These are phyloP conservation scores for Anthracocystis panici-leucophaei DNA, from an alignment of 1,284 basidiomycete genomes.

Conservation along the genomic window DNA sequence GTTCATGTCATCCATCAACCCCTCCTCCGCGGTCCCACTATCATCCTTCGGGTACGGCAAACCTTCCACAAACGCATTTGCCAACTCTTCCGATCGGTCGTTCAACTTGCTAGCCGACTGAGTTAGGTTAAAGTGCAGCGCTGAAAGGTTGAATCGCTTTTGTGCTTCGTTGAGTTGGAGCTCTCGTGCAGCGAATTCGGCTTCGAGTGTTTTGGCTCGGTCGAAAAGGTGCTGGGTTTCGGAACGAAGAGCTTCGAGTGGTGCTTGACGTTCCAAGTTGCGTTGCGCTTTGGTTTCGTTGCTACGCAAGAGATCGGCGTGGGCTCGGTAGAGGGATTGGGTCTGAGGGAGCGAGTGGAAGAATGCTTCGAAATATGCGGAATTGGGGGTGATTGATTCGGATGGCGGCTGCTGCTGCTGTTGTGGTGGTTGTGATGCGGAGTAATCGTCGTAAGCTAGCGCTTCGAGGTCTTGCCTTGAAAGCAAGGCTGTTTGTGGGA, in stretches of 20 bases:
- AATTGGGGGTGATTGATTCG: constrained; percentile 16
- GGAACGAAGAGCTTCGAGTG: constrained; percentile 51
- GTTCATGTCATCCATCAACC: constrained; percentile 28
- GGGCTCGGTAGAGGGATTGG: constrained; percentile 33
- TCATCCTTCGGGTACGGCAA: constrained; percentile 46
- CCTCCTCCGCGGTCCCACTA: constrained; percentile 25
- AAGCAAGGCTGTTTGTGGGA: constrained; percentile 51
- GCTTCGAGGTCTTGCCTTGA: constrained; percentile 52
- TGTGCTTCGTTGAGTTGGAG: constrained; percentile 50
- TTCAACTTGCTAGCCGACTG: constrained; percentile 54
- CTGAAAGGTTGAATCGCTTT: constrained; percentile 58
- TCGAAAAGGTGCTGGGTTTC: constrained; percentile 60
- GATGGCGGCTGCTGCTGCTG: not conserved
- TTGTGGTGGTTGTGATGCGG: constrained; percentile 6
- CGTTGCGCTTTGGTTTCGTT: constrained; percentile 55
- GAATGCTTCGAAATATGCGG: constrained; percentile 56
- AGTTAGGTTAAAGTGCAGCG: constrained; percentile 53
- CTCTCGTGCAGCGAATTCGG: constrained; percentile 49
- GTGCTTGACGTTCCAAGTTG: constrained; percentile 54
- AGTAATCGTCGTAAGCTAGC: constrained; percentile 37
- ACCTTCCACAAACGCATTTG: constrained; percentile 64
- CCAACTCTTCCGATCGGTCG: constrained; percentile 61
- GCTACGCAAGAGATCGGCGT: constrained; percentile 43
- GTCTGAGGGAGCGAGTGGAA: constrained; percentile 54
- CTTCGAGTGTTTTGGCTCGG: constrained; percentile 49